phyloP scores from a whole-genome alignment of 1,284 basidiomycete species.

The Flammula alnicola region DNA sequence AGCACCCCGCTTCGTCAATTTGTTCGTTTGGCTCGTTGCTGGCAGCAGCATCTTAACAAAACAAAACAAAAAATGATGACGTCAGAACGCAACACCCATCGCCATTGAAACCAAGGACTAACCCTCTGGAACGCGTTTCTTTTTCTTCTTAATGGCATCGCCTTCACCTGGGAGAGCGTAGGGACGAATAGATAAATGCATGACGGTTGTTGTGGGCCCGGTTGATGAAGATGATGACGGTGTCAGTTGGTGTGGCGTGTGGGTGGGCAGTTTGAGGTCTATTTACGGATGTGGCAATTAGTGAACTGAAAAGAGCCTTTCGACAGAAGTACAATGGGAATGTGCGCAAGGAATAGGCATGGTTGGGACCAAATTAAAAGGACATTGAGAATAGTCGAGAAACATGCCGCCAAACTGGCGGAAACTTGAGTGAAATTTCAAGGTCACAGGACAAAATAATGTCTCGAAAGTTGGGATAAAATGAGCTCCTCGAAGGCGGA shows the following conservation, averaged over 20 bases:
- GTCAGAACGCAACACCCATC: background rate
- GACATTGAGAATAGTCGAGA: no score
- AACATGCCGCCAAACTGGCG: no score
- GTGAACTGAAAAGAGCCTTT: background rate
- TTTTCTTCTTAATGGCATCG: constrained; percentile 60
- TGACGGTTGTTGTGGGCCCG: constrained; percentile 61
- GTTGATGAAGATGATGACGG: constrained; percentile 24
- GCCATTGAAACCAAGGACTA: constrained; percentile 13
- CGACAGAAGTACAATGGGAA: no score
- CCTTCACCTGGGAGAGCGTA: constrained; percentile 58
- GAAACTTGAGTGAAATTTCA: no score
- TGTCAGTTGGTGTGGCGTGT: constrained; percentile 36
- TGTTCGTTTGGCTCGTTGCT: constrained; percentile 23
- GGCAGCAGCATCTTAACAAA: constrained; percentile 6
- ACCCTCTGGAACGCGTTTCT: constrained; percentile 34
- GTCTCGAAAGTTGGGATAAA: no score
- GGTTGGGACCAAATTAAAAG: no score
- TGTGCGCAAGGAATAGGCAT: no score
- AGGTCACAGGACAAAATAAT: no score
- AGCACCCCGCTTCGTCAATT: constrained; percentile 35
- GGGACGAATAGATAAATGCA: constrained; percentile 81
- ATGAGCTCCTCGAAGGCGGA: no score
- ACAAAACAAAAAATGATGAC: background rate
- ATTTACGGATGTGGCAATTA: constrained; percentile 7
- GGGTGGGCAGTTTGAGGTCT: constrained; percentile 57